These are phyloP conservation scores for Ustilago curta DNA, from an alignment of 1,284 basidiomycete species.

Conservation along the genomic window DNA sequence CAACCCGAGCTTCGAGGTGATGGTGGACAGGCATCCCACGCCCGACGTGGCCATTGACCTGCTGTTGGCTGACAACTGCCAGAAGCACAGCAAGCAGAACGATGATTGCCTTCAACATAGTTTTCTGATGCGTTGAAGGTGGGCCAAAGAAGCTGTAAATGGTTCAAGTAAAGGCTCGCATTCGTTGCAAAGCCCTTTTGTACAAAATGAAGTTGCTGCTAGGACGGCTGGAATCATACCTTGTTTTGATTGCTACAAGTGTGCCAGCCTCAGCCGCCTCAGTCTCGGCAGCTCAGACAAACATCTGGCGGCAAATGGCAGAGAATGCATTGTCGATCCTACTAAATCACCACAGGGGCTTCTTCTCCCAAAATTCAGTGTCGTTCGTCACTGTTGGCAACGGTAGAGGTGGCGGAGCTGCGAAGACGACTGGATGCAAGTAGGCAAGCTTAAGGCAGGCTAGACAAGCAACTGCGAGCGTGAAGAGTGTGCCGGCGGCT, in stretches of 20 bases:
- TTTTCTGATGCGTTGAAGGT: not conserved
- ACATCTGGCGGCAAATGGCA: not conserved
- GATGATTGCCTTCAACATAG: conserved; percentile 7
- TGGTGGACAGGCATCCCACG: conserved; percentile 20
- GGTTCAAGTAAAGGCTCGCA: not conserved
- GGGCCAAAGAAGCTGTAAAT: too few species aligned
- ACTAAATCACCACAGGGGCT: too few species aligned
- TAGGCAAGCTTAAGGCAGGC: too few species aligned
- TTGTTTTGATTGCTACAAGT: not conserved
- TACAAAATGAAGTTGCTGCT: too few species aligned
- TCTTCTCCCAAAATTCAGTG: too few species aligned
- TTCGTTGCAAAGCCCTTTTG: not conserved
- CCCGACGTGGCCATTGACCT: conserved; percentile 13
- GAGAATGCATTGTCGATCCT: conserved; percentile 4
- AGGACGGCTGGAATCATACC: too few species aligned
- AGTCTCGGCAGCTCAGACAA: not conserved
- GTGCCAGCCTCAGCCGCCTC: not conserved
- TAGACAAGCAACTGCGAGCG: too few species aligned
- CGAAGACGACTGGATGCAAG: too few species aligned
- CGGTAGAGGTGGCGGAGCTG: too few species aligned
- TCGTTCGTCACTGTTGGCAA: too few species aligned
- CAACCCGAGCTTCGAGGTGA: conserved; percentile 7
- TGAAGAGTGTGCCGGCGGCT: too few species aligned
- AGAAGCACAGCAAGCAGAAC: conserved; percentile 12
- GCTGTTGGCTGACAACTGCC: conserved; percentile 7